A percentile compares a stretch with the other conserved stretches of the same genome.
Evolutionary conservation across 495 filamentous ascomycete genomes (phyloP).

Genomic region (Hypoxylon fuscum): DNA sequence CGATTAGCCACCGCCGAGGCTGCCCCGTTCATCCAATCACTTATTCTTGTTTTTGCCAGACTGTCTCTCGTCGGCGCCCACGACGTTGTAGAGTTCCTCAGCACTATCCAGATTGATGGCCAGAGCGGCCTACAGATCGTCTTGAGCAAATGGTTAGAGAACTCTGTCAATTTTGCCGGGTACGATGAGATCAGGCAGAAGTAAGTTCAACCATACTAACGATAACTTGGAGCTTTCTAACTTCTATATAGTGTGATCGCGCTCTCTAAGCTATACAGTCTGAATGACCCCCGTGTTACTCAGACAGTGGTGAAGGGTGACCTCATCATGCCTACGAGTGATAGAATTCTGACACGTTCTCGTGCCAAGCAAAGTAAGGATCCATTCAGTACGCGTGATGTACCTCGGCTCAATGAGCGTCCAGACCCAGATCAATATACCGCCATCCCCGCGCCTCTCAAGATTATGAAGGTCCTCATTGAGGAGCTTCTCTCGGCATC

Average conservation of each 20-base stretch:
- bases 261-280: slow-evolving; percentile 83
- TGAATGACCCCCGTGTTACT: slow-evolving; percentile 82
- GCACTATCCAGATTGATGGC: slow-evolving; percentile 77
- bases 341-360: slow-evolving; percentile 92
- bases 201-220: slow-evolving; percentile 53
- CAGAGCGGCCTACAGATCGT: slow-evolving; percentile 86
- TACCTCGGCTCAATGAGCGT: slow-evolving; percentile 20
- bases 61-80: slow-evolving; percentile 82
- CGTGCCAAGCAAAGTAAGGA: slow-evolving; percentile 75
- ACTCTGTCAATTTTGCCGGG: slow-evolving; percentile 93
- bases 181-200: slow-evolving; percentile 98
- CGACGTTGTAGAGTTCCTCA: slow-evolving; percentile 92
- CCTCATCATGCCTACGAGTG: slow-evolving; percentile 79
- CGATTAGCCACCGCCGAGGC: slow-evolving; percentile 81
- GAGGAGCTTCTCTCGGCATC: slow-evolving; percentile 81
- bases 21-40: slow-evolving; percentile 84
- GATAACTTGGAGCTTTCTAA: slow-evolving; percentile 48
- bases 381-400: neutral
- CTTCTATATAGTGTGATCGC: slow-evolving; percentile 75
- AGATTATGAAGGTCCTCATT: slow-evolving; percentile 95
- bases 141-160: slow-evolving; percentile 93
- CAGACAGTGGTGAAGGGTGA: slow-evolving; percentile 90
- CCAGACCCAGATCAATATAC: slow-evolving; percentile 88
- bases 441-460: slow-evolving; percentile 84
- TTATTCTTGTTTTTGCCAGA: slow-evolving; percentile 94